A percentile compares a stretch with the other conserved stretches of the same genome.
Conservation (phyloP, 2,329 filamentous ascomycete genomes). For the Sporothrix brunneoviolacea region DNA sequence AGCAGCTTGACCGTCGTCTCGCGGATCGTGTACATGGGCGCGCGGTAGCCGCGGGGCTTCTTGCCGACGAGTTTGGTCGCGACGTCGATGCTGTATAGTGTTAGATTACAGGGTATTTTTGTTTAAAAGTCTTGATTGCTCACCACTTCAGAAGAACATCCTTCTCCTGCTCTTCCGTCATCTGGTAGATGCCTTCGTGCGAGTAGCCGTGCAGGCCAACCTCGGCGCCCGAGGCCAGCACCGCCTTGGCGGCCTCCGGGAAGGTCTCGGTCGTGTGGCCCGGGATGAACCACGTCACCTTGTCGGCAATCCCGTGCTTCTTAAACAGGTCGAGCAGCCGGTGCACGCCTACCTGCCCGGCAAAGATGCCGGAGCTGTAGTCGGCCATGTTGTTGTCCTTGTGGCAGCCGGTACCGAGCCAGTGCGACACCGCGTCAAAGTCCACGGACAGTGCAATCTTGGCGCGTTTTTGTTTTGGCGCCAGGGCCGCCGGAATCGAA, state of each 20-base stretch:
- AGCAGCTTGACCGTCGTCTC: conserved; percentile 47
- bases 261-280: conserved; percentile 44
- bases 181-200: conserved; percentile 37
- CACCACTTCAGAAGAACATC: conserved; percentile 66
- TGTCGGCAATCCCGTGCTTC: conserved; percentile 60
- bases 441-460: conserved; percentile 32
- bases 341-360: conserved; percentile 46
- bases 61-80: conserved; percentile 32
- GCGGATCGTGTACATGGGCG: conserved; percentile 40
- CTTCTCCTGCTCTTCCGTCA: conserved; percentile 64
- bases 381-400: conserved; percentile 43
- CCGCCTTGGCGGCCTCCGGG: conserved; percentile 34
- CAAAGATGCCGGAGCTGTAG: conserved; percentile 40
- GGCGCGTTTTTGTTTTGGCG: conserved; percentile 15
- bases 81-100: conserved; percentile 29
- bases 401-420: conserved; percentile 44
- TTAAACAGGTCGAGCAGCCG: conserved; percentile 63
- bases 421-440: conserved; percentile 48
- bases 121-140: too few species aligned
- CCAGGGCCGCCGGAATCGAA: too few species aligned
- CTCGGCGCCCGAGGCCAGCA: conserved; percentile 40
- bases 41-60: conserved; percentile 56
- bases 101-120: too few species aligned
- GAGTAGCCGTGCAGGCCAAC: conserved; percentile 38
- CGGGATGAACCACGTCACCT: conserved; percentile 49